phyloP scores from a whole-genome alignment of 257 asterid species.

The Leptodermis oblonga region DNA sequence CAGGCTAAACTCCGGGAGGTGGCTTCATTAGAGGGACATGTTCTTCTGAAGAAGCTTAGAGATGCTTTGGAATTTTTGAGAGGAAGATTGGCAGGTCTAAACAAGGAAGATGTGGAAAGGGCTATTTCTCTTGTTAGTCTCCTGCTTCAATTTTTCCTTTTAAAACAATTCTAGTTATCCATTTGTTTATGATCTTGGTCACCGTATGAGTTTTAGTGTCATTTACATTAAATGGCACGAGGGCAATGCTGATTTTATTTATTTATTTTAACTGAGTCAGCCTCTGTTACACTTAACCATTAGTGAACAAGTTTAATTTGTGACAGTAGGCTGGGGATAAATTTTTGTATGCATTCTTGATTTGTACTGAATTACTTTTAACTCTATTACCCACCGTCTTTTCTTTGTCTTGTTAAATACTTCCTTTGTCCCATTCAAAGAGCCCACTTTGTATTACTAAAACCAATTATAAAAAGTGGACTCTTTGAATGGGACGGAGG shows the following conservation, averaged over 20 bases:
- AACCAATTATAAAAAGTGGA: too few species aligned
- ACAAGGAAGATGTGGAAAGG: constrained; percentile 82
- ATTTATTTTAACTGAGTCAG: background rate
- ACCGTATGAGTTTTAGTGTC: background rate
- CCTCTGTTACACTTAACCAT: background rate
- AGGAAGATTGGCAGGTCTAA: constrained; percentile 79
- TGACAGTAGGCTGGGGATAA: background rate
- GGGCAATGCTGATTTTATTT: background rate
- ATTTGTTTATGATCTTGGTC: background rate
- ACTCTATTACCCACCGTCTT: background rate
- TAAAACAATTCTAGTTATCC: too few species aligned
- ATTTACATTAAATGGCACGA: background rate
- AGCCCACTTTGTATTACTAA: too few species aligned
- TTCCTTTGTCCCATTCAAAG: too few species aligned
- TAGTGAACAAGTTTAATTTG: background rate
- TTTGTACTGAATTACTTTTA: background rate
- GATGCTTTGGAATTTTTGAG: constrained; percentile 84
- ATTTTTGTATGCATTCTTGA: background rate
- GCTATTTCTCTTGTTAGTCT: constrained; percentile 87
- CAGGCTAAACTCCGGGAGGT: constrained; percentile 95
- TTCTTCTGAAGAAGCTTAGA: constrained; percentile 95
- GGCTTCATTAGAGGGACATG: constrained; percentile 89
- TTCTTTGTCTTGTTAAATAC: background rate
- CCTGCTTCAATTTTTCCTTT: background rate
- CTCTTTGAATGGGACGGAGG: too few species aligned